Evolutionary conservation across 176 grass and related monocot species (phyloP).

Genomic region (Avena atlantica): DNA sequence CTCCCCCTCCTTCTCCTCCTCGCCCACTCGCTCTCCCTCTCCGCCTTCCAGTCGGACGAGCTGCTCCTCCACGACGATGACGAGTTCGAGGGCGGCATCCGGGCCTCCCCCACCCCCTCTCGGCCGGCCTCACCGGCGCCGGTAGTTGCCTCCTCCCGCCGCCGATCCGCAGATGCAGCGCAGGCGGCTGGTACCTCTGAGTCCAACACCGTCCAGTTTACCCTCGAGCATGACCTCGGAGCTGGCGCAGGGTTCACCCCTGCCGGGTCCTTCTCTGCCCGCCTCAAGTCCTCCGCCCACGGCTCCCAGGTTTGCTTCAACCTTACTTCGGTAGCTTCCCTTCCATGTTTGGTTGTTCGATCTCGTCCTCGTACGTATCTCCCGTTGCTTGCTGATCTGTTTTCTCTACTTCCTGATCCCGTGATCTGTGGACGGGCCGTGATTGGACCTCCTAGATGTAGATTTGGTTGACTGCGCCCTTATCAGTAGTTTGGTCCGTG

Average conservation of each 20-base stretch:
- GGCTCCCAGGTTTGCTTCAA: conserved; percentile 56
- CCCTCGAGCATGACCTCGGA: conserved; percentile 80
- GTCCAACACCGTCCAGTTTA: conserved; percentile 79
- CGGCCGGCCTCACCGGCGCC: conserved; percentile 25
- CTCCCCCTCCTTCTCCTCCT: conserved; percentile 23
- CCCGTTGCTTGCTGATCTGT: conserved; percentile 11
- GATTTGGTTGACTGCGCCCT: background rate
- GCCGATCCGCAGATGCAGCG: conserved; percentile 51
- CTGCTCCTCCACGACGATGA: conserved; percentile 77
- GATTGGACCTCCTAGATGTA: background rate
- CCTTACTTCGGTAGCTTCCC: background rate
- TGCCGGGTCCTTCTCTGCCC: conserved; percentile 84
- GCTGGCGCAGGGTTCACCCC: conserved; percentile 56
- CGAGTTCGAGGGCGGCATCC: conserved; percentile 80
- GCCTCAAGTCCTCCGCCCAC: conserved; percentile 86
- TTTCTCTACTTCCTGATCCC: background rate
- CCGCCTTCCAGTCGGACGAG: conserved; percentile 83
- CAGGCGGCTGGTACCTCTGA: conserved; percentile 42
- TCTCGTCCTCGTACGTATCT: background rate
- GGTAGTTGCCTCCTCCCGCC: conserved; percentile 37
- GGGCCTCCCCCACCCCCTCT: conserved; percentile 19
- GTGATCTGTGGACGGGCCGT: conserved; percentile 9
- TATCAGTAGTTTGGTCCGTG: background rate
- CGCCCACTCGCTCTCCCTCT: conserved; percentile 30
- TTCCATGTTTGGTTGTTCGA: background rate